Base-by-base conservation (phyloP, 1,284 basidiomycete species). In the Microbotryomycetes sp. region DNA sequence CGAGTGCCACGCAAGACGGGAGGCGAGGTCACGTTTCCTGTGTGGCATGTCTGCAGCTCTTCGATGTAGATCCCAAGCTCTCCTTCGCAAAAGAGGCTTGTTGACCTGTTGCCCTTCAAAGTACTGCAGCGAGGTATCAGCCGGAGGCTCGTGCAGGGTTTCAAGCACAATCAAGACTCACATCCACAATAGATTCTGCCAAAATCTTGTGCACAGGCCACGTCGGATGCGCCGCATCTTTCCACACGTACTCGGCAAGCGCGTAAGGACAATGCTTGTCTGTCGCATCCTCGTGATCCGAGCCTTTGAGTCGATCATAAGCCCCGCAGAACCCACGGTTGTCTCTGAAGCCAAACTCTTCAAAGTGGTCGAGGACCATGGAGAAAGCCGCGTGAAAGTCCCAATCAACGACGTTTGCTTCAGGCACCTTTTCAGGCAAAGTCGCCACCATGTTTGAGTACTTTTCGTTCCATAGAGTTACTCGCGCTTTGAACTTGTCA, bases 211-310 rank as follows among this genome's bases (percentile, higher is more conserved):
- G 57, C 15, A 59, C 45, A 1, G n/a, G n/a, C n/a, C 29, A 54
- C 0, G 57, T 54, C 45, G 52, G 52, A 21, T 59, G 57, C 3
- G 45, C 16, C 15, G 3, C 5, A 30, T 59, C 57, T 23, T 47
- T 7, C 57, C 57, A 59, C 16, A 54, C 13, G 57, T 59, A 59
- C 23, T 53, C 52, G 45, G 35, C 9, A 9, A 41, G 35, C 35
- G 35, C 11, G 18, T 11, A 41, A 41, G 35, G 35, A 41, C 35
- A 41, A 41, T 41, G 35, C 18, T 41, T 41, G 18, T 41, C 35
- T 11, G 18, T 11, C 18, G 35, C 35, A 41, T 41, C 18, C 35
- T 41, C 35, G 18, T 41, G 35, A 41, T 41, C 35, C 35, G 35
- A 41, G 9, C 35, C 35, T 18, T 41, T 41, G 11, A 41, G 18